Conservation (phyloP, 805 yeast genomes). For the Debaryomyces hansenii region DNA sequence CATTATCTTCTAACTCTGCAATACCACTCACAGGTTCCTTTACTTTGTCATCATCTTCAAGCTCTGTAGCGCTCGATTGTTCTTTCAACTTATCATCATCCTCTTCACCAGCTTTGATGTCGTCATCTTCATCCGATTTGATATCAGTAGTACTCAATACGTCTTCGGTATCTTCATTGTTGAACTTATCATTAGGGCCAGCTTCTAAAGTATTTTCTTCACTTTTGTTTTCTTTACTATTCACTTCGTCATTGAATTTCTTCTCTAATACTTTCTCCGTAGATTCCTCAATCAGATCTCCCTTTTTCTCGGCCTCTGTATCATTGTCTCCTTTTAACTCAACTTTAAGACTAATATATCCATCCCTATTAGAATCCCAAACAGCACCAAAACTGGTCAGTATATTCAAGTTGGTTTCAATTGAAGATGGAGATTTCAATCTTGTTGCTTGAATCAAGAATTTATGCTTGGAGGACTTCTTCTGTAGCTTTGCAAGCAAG, state of each 20-base stretch:
- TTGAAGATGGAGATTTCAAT: constrained; percentile 20
- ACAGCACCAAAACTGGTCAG: constrained; percentile 48
- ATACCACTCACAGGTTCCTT: not conserved
- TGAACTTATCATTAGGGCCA: not conserved
- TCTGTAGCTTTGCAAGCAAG: constrained; percentile 35
- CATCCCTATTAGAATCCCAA: constrained; percentile 61
- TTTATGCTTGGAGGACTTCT: constrained; percentile 55
- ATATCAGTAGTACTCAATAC: too few relatives aligned
- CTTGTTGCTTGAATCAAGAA: constrained; percentile 49
- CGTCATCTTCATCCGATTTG: too few relatives aligned
- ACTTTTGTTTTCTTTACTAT: constrained; percentile 2
- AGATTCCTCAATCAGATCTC: not conserved
- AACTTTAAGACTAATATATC: constrained; percentile 40
- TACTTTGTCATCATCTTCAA: not conserved
- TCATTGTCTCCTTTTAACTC: constrained; percentile 10
- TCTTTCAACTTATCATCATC: too few relatives aligned
- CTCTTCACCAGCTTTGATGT: too few relatives aligned
- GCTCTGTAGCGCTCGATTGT: not conserved
- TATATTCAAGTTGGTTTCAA: constrained; percentile 21
- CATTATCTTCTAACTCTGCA: not conserved
- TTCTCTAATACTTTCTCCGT: not conserved
- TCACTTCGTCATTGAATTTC: not conserved
- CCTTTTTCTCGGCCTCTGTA: not conserved
- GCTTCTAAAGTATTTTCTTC: not conserved
- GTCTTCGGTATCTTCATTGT: not conserved